These are phyloP conservation scores for Phytophthora citrophthora DNA, from an alignment of 352 stramenopile genomes.

Conservation along the genomic window DNA sequence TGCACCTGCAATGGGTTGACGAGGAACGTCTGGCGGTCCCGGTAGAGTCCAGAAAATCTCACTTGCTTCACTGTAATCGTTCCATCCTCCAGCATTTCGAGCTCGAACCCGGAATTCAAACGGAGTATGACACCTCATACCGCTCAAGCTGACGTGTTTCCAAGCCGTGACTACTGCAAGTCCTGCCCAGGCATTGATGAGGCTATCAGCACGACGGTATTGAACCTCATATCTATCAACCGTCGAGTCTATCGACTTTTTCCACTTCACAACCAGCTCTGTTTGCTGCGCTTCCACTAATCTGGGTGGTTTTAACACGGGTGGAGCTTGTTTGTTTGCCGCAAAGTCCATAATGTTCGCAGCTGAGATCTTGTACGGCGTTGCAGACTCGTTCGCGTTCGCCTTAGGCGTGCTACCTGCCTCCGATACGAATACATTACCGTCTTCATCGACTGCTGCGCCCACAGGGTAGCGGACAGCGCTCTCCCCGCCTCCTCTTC, in stretches of 20 bases:
- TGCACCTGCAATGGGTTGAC: constrained; percentile 54
- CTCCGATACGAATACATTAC: constrained; percentile 79
- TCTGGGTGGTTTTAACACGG: constrained; percentile 39
- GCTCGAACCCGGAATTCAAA: constrained; percentile 69
- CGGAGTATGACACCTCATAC: constrained; percentile 54
- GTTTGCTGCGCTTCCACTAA: constrained; percentile 61
- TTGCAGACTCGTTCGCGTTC: constrained; percentile 23
- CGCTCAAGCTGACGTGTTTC: constrained; percentile 53
- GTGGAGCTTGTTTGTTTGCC: constrained; percentile 42
- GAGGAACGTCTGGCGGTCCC: constrained; percentile 48
- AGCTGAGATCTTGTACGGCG: constrained; percentile 63
- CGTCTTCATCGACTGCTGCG: constrained; percentile 67
- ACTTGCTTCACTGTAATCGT: constrained; percentile 61
- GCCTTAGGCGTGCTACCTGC: constrained; percentile 25
- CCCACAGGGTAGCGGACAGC: constrained; percentile 71
- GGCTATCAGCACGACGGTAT: constrained; percentile 56
- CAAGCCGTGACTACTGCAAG: constrained; percentile 42
- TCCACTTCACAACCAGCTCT: constrained; percentile 64
- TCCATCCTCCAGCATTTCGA: constrained; percentile 75
- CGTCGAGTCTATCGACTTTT: constrained; percentile 62
- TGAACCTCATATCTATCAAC: constrained; percentile 82
- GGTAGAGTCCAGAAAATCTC: constrained; percentile 68
- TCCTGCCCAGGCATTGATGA: constrained; percentile 53
- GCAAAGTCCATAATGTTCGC: constrained; percentile 68
- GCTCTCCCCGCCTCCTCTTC: constrained; percentile 43